phyloP scores from a whole-genome alignment of 768 basidiomycete genomes.

The Lactarius hatsudake region DNA sequence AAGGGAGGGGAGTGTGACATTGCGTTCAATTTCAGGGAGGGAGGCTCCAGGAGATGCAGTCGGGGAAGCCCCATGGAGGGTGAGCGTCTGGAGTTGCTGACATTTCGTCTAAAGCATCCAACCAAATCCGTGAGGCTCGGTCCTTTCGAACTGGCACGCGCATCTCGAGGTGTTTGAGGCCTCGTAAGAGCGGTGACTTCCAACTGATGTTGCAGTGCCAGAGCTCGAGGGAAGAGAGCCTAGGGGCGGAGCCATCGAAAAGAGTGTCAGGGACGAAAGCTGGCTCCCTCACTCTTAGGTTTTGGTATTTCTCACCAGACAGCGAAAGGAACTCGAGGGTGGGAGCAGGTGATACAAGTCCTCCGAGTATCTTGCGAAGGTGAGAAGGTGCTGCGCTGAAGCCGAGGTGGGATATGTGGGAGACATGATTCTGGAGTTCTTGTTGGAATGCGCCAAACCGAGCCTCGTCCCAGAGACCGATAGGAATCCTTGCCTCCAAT shows the following conservation, averaged over 20 bases:
- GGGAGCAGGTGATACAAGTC: neutral
- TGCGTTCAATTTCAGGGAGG: neutral
- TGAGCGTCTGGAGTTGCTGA: slow-evolving; percentile 1
- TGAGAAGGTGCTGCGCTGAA: neutral
- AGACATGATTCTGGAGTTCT: slow-evolving; percentile 7
- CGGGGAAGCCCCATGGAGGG: neutral
- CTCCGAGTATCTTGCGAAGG: neutral
- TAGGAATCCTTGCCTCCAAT: neutral
- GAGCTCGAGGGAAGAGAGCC: slow-evolving; percentile 1
- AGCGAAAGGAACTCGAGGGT: neutral
- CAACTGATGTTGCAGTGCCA: slow-evolving; percentile 3
- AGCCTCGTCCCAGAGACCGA: neutral
- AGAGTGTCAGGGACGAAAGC: neutral
- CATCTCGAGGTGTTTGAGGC: slow-evolving; percentile 1
- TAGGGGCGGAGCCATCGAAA: neutral
- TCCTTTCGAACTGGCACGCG: neutral
- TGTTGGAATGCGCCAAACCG: neutral
- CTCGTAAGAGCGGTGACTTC: slow-evolving; percentile 5
- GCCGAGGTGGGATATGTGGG: slow-evolving; percentile 2
- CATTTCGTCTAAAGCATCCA: slow-evolving; percentile 4
- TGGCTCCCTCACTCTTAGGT: too few species aligned
- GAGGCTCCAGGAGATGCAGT: neutral
- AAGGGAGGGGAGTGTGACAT: neutral
- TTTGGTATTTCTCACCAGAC: neutral
- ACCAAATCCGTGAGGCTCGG: neutral